Evolutionary conservation across 2,329 filamentous ascomycete species (phyloP).

Genomic region (Sarocladiaceae sp.): DNA sequence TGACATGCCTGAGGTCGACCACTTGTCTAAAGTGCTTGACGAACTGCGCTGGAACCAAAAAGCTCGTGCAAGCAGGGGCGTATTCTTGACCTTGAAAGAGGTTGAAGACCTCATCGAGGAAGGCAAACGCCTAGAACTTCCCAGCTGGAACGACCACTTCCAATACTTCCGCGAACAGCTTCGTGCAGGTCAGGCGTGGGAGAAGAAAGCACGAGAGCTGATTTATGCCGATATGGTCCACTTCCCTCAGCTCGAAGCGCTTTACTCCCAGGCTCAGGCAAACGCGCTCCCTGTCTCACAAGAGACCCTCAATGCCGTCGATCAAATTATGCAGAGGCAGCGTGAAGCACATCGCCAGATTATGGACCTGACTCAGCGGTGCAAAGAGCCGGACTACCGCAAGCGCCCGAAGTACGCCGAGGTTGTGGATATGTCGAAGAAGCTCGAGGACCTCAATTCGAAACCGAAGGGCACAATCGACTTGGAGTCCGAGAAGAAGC

Average conservation of each 20-base stretch:
- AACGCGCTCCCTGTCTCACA: slow-evolving; percentile 73
- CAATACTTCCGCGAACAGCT: slow-evolving; percentile 72
- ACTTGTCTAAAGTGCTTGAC: slow-evolving; percentile 73
- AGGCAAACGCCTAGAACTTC: slow-evolving; percentile 72
- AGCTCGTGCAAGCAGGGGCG: slow-evolving; percentile 59
- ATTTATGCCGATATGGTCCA: slow-evolving; percentile 90
- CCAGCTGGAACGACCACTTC: slow-evolving; percentile 76
- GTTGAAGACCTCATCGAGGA: slow-evolving; percentile 75
- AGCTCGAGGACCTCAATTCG: slow-evolving; percentile 82
- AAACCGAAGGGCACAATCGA: slow-evolving; percentile 90
- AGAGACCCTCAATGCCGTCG: slow-evolving; percentile 76
- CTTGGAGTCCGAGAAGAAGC: slow-evolving; percentile 88
- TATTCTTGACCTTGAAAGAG: slow-evolving; percentile 70
- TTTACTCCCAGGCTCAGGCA: slow-evolving; percentile 73
- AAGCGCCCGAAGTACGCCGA: slow-evolving; percentile 84
- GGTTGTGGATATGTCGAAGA: slow-evolving; percentile 85
- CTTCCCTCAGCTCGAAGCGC: slow-evolving; percentile 88
- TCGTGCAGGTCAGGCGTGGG: slow-evolving; percentile 78
- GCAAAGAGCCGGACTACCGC: slow-evolving; percentile 67
- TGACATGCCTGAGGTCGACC: slow-evolving; percentile 83
- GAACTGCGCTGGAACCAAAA: slow-evolving; percentile 87
- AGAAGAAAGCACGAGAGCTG: slow-evolving; percentile 85
- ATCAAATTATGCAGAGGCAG: slow-evolving; percentile 92
- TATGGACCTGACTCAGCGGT: slow-evolving; percentile 72
- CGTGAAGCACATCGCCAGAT: slow-evolving; percentile 91